Conservation (phyloP, 768 basidiomycete genomes). For the Leucogyrophana mollusca region DNA sequence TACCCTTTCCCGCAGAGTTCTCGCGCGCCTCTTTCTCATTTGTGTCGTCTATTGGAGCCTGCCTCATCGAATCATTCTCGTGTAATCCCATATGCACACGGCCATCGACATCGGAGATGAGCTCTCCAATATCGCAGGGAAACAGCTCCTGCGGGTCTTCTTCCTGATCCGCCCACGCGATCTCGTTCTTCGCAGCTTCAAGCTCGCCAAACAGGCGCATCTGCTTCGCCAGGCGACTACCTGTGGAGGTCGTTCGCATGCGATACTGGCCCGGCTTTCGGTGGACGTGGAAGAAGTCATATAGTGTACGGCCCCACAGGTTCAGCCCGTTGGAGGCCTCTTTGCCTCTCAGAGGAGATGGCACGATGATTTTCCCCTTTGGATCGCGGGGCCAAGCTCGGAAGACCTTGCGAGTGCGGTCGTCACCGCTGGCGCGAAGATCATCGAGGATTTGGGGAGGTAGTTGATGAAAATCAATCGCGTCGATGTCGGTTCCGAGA, state of each 20-base stretch:
- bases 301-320: constrained; percentile 6
- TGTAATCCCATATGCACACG: not conserved
- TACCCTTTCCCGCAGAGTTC: too few relatives aligned
- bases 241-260: constrained; percentile 8
- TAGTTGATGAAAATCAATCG: not conserved
- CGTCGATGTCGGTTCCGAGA: too few relatives aligned
- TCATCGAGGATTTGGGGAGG: not conserved
- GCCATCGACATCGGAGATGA: not conserved
- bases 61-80: not conserved
- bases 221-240: constrained; percentile 4
- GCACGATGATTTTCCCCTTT: not conserved
- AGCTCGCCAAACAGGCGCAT: constrained; percentile 1
- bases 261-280: constrained; percentile 1
- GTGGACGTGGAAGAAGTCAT: constrained; percentile 7
- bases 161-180: constrained; percentile 3
- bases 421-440: not conserved
- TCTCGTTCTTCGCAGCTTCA: constrained; percentile 1
- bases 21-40: too few relatives aligned
- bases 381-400: constrained; percentile 5
- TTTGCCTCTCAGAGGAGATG: not conserved
- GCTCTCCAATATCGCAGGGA: constrained; percentile 4
- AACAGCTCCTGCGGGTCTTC: constrained; percentile 1
- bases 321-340: constrained; percentile 2
- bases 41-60: not conserved
- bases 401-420: not conserved